phyloP scores from a whole-genome alignment of 495 filamentous ascomycete genomes.

The Lepidopterella palustris region DNA sequence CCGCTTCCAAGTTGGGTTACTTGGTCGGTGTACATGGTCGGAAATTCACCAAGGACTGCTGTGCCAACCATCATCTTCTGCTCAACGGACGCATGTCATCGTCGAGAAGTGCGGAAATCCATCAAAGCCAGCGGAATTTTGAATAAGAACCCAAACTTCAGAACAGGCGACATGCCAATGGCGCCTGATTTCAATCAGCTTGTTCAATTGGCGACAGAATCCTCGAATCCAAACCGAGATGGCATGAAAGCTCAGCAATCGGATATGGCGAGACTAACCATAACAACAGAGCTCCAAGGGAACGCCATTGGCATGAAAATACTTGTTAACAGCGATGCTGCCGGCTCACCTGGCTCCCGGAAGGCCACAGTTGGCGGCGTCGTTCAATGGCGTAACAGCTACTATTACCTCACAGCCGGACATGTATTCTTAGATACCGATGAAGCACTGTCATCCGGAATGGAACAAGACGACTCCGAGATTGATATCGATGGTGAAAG shows the following conservation, averaged over 20 bases:
- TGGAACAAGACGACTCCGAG: not conserved
- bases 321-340: not conserved
- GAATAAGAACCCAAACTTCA: constrained; percentile 1
- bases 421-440: constrained; percentile 1
- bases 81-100: not conserved
- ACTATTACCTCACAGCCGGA: constrained; percentile 8
- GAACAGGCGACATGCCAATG: not conserved
- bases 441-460: not conserved
- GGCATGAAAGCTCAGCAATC: not conserved
- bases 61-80: constrained; percentile 15
- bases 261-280: not conserved
- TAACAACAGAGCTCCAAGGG: not conserved
- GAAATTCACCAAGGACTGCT: not conserved
- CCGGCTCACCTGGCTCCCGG: not conserved
- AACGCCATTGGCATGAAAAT: not conserved
- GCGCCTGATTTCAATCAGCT: constrained; percentile 16
- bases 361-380: constrained; percentile 9
- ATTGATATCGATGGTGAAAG: not conserved
- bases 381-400: not conserved
- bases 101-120: constrained; percentile 3
- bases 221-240: not conserved
- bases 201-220: not conserved
- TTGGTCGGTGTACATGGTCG: constrained; percentile 20
- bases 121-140: constrained; percentile 7
- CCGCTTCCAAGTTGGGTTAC: constrained; percentile 8